A percentile compares a stretch with the other conserved stretches of the same genome.
Conservation (phyloP, 805 yeast genomes). For the Wickerhamomyces canadensis region DNA sequence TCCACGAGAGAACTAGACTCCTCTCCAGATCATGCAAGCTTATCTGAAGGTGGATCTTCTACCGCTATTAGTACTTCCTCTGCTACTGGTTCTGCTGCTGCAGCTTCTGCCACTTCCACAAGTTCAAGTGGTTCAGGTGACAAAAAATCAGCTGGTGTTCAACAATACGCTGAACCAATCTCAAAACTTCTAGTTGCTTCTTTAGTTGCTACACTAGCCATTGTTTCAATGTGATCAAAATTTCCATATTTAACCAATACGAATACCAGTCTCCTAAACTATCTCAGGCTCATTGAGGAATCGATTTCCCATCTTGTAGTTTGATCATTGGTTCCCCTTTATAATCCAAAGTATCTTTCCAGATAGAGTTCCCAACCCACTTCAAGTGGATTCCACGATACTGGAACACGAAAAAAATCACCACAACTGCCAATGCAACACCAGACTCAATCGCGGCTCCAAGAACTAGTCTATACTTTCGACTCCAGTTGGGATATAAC, state of each 20-base stretch:
- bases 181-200: neutral
- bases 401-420: slow-evolving; percentile 48
- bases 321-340: slow-evolving; percentile 26
- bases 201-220: neutral
- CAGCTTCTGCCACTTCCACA: neutral
- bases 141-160: neutral
- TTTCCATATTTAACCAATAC: neutral
- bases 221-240: neutral
- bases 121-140: neutral
- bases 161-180: neutral
- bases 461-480: slow-evolving; percentile 52
- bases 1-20: neutral
- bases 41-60: neutral
- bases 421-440: slow-evolving; percentile 51
- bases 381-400: slow-evolving; percentile 34
- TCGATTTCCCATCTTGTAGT: slow-evolving; percentile 35
- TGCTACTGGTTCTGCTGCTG: neutral
- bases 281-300: neutral
- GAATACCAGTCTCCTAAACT: too few relatives aligned
- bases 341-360: slow-evolving; percentile 33
- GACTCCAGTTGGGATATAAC: slow-evolving; percentile 50
- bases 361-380: slow-evolving; percentile 62
- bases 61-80: neutral
- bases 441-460: slow-evolving; percentile 62
- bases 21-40: slow-evolving; percentile 1